These are phyloP conservation scores for Psilocybe cubensis DNA, from an alignment of 768 basidiomycete species.

Conservation along the genomic window DNA sequence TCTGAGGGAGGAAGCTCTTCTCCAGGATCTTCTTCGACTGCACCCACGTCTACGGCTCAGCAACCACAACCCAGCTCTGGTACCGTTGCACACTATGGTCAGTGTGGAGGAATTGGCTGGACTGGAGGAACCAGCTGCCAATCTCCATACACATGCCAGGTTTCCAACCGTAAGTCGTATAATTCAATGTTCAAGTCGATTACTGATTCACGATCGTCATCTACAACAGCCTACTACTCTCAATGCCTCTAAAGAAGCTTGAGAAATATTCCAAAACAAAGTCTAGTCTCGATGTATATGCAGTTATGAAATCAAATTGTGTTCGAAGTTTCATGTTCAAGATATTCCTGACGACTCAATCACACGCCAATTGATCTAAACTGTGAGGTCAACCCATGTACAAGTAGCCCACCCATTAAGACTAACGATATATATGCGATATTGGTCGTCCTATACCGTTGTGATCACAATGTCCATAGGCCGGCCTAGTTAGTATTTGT, in stretches of 20 bases:
- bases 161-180: not conserved
- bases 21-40: not conserved
- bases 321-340: no score
- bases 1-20: not conserved
- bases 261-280: not conserved
- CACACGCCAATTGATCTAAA: no score
- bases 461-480: no score
- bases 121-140: slow-evolving; percentile 11
- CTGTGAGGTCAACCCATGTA: no score
- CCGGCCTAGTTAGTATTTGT: no score
- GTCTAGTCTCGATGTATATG: no score
- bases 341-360: no score
- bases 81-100: slow-evolving; percentile 10
- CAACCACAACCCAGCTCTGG: not conserved
- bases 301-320: no score
- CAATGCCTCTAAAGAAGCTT: slow-evolving; percentile 3
- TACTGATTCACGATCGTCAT: not conserved
- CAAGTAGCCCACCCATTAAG: no score
- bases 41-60: not conserved
- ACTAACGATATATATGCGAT: no score
- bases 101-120: slow-evolving; percentile 14
- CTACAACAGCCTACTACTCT: slow-evolving; percentile 8
- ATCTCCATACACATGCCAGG: slow-evolving; percentile 12
- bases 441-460: no score
- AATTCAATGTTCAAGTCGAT: not conserved